Evolutionary conservation across 192 early-diverging fungal genomes (phyloP), one percentile per base, ranked within the genome.

Genomic region (Podochytrium sp.): DNA sequence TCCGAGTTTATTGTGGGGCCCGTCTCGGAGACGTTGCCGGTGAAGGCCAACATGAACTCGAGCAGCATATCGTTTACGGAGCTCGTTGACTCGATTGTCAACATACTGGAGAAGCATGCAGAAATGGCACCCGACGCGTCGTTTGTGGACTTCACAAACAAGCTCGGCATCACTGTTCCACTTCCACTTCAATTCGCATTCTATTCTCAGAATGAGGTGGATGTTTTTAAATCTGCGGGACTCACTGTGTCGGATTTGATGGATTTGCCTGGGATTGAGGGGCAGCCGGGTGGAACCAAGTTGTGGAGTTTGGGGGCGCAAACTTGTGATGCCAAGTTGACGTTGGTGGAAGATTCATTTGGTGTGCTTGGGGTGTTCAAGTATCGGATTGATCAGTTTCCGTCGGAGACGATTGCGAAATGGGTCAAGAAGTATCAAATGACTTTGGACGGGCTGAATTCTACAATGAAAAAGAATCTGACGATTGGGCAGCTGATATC

Each of bases 141-240:
- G 14, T 39, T 34, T 5, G 43, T 32, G n/a, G 43, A 40, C 29
- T 62, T 81, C 23, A n/a, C 62, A n/a, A 55, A n/a, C 6, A 25
- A 77, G 33, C 62, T 79, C 1, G 71, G 43, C 5, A 5, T 70
- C 7, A 12, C 27, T 4, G 40, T 33, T 0, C 12, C 25, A 18
- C 53, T 86, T 18, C 75, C 80, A 16, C 64, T 86, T 7, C 70
- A 49, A 40, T 86, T 84, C 59, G 80, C 85, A 57, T 86, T 71
- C 55, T 42, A 77, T 25, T 30, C 76, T 2, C 56, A 68, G 23
- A 43, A 33, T 12, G 78, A 83, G 29, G 39, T 56, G n/a, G 58
- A 75, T 23, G 49, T 39, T n/a, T 81, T 77, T 75, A n/a, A 69
- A 30, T 25, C 34, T 0, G 43, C 39, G 6, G 81, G 80, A 16